A percentile compares a stretch with the other conserved stretches of the same genome.
phyloP scores from a whole-genome alignment of 2,329 filamentous ascomycete genomes.

The Xylaria sp. region DNA sequence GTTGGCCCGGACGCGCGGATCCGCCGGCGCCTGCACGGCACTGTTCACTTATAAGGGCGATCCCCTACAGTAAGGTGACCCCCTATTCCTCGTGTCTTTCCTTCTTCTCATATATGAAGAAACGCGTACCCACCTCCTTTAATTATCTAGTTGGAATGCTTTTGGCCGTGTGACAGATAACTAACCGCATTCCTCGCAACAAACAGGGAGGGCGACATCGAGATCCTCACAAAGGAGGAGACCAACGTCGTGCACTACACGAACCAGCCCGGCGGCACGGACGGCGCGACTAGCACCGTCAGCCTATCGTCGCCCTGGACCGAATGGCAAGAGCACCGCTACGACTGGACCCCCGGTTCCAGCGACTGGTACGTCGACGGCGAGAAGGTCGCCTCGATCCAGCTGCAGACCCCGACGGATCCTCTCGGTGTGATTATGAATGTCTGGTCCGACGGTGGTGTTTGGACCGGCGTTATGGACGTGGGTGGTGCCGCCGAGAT shows the following conservation, averaged over 20 bases:
- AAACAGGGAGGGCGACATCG: slow-evolving; percentile 55
- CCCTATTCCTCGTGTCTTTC: background rate
- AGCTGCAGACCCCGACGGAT: slow-evolving; percentile 60
- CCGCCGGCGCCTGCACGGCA: slow-evolving; percentile 55
- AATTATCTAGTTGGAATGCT: background rate
- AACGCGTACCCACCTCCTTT: background rate
- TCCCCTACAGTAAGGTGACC: slow-evolving; percentile 45
- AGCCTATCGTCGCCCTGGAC: slow-evolving; percentile 55
- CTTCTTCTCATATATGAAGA: background rate
- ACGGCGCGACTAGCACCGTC: slow-evolving; percentile 52
- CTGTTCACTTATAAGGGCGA: slow-evolving; percentile 57
- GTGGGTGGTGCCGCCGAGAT: slow-evolving; percentile 55
- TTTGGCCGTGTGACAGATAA: background rate
- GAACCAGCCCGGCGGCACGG: slow-evolving; percentile 61
- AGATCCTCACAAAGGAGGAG: slow-evolving; percentile 56
- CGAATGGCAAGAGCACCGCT: slow-evolving; percentile 54
- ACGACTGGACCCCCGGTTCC: slow-evolving; percentile 63
- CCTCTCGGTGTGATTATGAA: slow-evolving; percentile 61
- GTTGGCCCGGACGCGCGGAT: slow-evolving; percentile 55
- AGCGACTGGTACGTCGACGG: slow-evolving; percentile 64
- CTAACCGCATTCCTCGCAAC: background rate
- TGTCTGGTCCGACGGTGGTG: slow-evolving; percentile 65
- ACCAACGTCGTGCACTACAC: slow-evolving; percentile 58
- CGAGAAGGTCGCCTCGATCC: slow-evolving; percentile 54
- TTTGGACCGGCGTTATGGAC: slow-evolving; percentile 65